A percentile compares a stretch with the other conserved stretches of the same genome.
Evolutionary conservation across 495 filamentous ascomycete genomes (phyloP).

Genomic region (Lasiosphaeriaceae sp.): DNA sequence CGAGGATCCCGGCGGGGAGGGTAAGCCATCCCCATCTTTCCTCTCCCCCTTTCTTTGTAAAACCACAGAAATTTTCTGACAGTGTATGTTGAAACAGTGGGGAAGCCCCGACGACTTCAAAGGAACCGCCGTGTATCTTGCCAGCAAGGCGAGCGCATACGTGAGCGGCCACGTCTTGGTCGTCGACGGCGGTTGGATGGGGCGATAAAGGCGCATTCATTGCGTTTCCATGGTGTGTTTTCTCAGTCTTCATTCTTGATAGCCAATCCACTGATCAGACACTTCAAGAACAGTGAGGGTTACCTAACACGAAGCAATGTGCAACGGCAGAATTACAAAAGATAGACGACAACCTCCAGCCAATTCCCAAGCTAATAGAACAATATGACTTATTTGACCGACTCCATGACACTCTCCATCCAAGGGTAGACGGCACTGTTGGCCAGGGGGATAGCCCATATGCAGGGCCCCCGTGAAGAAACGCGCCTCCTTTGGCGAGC

Average conservation of each 20-base stretch:
- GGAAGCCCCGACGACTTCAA: constrained; percentile 86
- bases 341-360: too few relatives aligned
- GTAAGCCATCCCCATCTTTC: constrained; percentile 10
- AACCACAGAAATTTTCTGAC: neutral
- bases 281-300: too few relatives aligned
- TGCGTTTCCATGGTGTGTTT: neutral
- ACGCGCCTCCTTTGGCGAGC: constrained; percentile 65
- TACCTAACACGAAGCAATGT: too few relatives aligned
- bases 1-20: constrained; percentile 76
- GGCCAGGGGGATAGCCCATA: constrained; percentile 62
- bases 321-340: too few relatives aligned
- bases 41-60: neutral
- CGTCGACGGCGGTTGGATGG: constrained; percentile 95
- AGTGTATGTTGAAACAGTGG: constrained; percentile 47
- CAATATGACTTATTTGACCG: neutral
- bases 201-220: constrained; percentile 48
- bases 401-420: constrained; percentile 50
- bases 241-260: too few relatives aligned
- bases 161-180: constrained; percentile 76
- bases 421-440: constrained; percentile 51
- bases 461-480: constrained; percentile 59
- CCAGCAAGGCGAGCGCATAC: constrained; percentile 71
- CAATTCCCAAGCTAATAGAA: neutral
- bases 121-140: constrained; percentile 75
- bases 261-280: too few relatives aligned